Evolutionary conservation across 2,329 filamentous ascomycete genomes (phyloP), one percentile per base, ranked within the genome.

Genomic region (Fusarium sp.): DNA sequence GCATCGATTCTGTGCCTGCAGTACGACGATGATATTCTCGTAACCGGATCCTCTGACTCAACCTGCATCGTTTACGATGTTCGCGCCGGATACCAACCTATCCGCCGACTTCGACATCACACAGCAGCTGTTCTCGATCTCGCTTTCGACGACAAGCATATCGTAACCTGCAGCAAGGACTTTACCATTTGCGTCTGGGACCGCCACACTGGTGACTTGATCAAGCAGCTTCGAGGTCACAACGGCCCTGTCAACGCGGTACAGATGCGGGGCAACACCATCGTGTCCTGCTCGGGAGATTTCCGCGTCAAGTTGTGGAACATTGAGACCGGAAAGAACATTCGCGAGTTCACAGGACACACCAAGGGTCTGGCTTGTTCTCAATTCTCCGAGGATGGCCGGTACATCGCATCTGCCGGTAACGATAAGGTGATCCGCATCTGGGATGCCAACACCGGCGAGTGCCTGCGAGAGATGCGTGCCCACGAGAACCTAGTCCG

Each of bases 151-250:
- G 89, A 94, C 70, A 91, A 91, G 74, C 92, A 97, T 81, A 98
- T 99, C 75, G 92, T 98, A 53, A 98, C 95, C 7, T 99, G 96
- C 84, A 97, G 94, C 78, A 99, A 99, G 81, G 96, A 99, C 81
- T 90, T 91, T 42, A 94, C 88, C 68, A 97, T 99, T 77, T 97
- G 94, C 77, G 90, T 99, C 25, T 98, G 95, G 95, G 93, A 97
- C 76, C 92, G 96, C 47, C 83, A 88, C 58, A 96, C 93, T 0
- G 93, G 94, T 37, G 82, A 83, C 12, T 85, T 97, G 48, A 81
- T 97, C 49, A 93, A 92, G 75, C 92, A 93, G 75, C 87, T 99
- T 51, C 87, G 88, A 37, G 96, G 95, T 10, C 96, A 99, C 80
- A 86, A 89, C 4, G 96, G 96, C 0, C 96, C 96, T 2, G 96